Evolutionary conservation across 2,329 filamentous ascomycete species (phyloP).

Genomic region (Helminthosporium solani): DNA sequence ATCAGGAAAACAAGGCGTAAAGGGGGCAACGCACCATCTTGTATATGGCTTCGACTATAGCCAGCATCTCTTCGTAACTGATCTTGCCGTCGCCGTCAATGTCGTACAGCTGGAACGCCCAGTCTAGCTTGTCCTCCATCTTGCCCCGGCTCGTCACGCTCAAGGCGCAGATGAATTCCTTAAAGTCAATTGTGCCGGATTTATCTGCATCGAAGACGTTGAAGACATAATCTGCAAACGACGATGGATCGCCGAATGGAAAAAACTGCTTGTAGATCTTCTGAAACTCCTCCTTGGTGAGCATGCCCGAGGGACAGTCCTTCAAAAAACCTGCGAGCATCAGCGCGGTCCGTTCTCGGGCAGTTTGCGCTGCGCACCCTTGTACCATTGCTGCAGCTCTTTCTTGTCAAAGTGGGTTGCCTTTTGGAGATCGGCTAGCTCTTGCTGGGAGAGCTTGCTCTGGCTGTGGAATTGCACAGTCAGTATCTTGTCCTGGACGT

Average conservation of each 20-base stretch:
- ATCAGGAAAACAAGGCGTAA: not conserved
- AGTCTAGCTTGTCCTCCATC: conserved; percentile 99
- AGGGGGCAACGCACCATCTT: conserved; percentile 74
- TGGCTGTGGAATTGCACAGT: conserved; percentile 62
- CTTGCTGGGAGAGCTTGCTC: conserved; percentile 95
- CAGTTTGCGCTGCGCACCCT: conserved; percentile 63
- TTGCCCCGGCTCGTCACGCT: conserved; percentile 96
- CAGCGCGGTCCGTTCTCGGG: conserved; percentile 12
- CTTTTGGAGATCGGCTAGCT: conserved; percentile 92
- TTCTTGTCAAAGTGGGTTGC: conserved; percentile 99
- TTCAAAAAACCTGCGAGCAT: conserved; percentile 79
- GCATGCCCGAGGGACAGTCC: conserved; percentile 94
- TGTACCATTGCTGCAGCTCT: conserved; percentile 99
- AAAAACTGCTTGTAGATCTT: conserved; percentile 99
- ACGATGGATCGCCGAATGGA: conserved; percentile 94
- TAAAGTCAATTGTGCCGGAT: conserved; percentile 97
- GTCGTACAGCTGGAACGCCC: conserved; percentile 99
- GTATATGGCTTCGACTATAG: conserved; percentile 98
- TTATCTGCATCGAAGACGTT: conserved; percentile 98
- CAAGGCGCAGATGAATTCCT: conserved; percentile 97
- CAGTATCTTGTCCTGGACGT: conserved; percentile 34
- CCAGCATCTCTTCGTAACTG: conserved; percentile 97
- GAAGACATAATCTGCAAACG: conserved; percentile 98
- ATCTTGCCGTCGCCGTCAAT: conserved; percentile 99
- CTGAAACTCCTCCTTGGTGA: conserved; percentile 98